These are phyloP conservation scores for Phytophthora podocarpi DNA, from an alignment of 352 stramenopile species.

Conservation along the genomic window DNA sequence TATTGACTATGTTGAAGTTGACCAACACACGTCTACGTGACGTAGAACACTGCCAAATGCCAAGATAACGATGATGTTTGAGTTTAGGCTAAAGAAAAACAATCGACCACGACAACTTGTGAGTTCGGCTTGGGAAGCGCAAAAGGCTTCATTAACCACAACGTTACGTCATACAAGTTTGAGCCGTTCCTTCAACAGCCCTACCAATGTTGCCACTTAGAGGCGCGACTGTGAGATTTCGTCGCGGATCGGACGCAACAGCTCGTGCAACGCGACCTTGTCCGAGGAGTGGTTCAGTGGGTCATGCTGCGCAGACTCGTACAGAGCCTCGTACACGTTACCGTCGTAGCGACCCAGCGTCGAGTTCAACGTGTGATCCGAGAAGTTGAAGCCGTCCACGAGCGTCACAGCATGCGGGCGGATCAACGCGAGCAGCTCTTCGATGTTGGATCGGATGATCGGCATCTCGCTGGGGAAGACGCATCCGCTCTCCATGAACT, in stretches of 20 bases:
- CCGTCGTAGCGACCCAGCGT: conserved; percentile 75
- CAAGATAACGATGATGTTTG: too few species aligned
- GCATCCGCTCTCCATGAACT: conserved; percentile 71
- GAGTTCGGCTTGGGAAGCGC: too few species aligned
- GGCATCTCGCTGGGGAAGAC: conserved; percentile 52
- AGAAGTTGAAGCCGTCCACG: conserved; percentile 84
- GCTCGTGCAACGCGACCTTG: conserved; percentile 66
- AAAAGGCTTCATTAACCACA: too few species aligned
- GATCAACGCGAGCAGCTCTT: conserved; percentile 54
- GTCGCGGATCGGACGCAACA: conserved; percentile 65
- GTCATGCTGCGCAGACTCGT: conserved; percentile 62
- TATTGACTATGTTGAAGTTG: too few species aligned
- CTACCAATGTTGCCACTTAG: too few species aligned
- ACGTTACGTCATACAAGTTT: background rate
- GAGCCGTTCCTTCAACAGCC: too few species aligned
- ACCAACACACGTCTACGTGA: too few species aligned
- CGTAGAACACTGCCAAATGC: too few species aligned
- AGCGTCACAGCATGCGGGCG: conserved; percentile 74
- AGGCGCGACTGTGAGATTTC: conserved; percentile 49
- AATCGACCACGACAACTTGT: too few species aligned
- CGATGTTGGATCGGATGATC: conserved; percentile 55
- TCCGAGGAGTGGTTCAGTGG: conserved; percentile 65
- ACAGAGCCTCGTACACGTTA: conserved; percentile 76
- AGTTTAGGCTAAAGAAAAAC: too few species aligned
- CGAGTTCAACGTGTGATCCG: conserved; percentile 74